Conservation (phyloP, 345 rosid species). For the Dipteronia sinensis region DNA sequence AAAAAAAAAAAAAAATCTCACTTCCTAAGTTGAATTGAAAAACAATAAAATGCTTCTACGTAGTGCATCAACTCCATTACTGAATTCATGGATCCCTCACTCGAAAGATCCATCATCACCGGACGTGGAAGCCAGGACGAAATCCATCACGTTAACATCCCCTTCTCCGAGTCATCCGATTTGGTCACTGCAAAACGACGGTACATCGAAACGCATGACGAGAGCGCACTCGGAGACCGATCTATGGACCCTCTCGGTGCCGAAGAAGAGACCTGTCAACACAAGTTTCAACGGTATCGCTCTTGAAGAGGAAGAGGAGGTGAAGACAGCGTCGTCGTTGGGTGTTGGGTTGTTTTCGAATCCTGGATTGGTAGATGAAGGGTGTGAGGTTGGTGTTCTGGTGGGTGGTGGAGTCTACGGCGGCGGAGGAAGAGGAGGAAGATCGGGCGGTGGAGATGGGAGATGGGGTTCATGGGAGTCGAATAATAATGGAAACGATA, state of each 20-base stretch:
- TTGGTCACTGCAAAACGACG: conserved; percentile 29
- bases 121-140: conserved; percentile 44
- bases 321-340: conserved; percentile 22
- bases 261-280: conserved; percentile 29
- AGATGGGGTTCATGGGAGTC: conserved; percentile 13
- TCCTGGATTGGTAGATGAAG: conserved; percentile 34
- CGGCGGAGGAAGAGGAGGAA: conserved; percentile 58
- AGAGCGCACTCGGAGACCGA: conserved; percentile 63
- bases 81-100: conserved; percentile 55
- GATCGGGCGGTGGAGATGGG: conserved; percentile 48
- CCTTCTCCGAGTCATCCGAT: conserved; percentile 29
- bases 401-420: conserved; percentile 46
- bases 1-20: neutral
- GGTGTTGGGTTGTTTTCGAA: conserved; percentile 11
- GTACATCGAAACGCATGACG: conserved; percentile 40
- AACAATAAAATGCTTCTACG: conserved; percentile 58
- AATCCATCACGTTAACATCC: conserved; percentile 36
- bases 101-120: conserved; percentile 43
- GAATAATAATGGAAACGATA: too few relatives aligned
- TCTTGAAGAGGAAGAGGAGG: conserved; percentile 46
- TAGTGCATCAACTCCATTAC: conserved; percentile 75
- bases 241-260: conserved; percentile 40
- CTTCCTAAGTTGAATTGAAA: neutral
- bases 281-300: conserved; percentile 29
- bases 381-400: conserved; percentile 24